Conservation (phyloP, 225 moss, liverwort and hornwort species). For the Rhytidiadelphus loreus region DNA sequence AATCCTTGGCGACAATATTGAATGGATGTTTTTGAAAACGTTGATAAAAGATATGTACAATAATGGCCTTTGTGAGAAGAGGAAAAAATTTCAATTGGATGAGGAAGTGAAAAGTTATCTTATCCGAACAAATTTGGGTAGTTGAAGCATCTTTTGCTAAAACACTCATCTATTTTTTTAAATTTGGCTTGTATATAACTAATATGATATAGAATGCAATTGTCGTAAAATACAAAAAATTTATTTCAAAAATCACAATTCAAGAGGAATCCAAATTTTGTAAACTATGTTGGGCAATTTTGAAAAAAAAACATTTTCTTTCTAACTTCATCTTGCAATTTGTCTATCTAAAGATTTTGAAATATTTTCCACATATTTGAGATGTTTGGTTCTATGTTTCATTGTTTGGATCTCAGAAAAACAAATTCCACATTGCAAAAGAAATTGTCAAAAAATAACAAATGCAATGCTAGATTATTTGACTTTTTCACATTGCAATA, state of each 20-base stretch:
- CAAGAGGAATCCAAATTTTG: background rate
- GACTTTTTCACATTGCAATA: too few relatives aligned
- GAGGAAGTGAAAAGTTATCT: background rate
- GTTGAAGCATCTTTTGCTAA: background rate
- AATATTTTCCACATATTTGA: fast-evolving
- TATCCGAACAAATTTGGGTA: fast-evolving
- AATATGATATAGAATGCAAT: background rate
- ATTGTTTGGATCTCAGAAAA: background rate
- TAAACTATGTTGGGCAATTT: background rate
- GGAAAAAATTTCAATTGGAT: too few relatives aligned
- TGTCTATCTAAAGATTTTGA: background rate
- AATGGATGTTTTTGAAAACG: too few relatives aligned
- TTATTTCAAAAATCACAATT: background rate
- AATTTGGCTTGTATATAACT: too few relatives aligned
- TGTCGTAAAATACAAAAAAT: background rate
- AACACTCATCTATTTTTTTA: too few relatives aligned
- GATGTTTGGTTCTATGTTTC: background rate
- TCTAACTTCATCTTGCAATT: background rate
- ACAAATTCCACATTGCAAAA: background rate
- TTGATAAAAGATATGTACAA: too few relatives aligned
- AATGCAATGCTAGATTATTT: fast-evolving
- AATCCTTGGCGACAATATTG: too few relatives aligned
- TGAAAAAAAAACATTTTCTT: background rate
- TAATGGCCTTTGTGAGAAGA: too few relatives aligned
- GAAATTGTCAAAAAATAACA: background rate